These are phyloP conservation scores for Nissolia schottii DNA, from an alignment of 306 rosid species.

Conservation along the genomic window DNA sequence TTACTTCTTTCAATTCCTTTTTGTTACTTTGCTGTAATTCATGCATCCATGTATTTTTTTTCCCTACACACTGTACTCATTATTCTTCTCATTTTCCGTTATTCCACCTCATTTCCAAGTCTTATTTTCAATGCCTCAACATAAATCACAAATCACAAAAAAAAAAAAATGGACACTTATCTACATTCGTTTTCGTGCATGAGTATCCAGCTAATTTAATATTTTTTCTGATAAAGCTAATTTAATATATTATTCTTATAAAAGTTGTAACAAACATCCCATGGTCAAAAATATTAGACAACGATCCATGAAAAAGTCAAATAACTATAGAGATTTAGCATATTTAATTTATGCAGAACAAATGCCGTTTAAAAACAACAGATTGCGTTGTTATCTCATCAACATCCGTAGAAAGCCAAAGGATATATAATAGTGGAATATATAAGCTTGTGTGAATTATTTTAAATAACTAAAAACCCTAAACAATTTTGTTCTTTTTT, in stretches of 20 bases:
- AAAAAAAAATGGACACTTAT: no score
- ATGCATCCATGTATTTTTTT: background rate
- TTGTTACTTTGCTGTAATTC: background rate
- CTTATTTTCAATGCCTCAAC: no score
- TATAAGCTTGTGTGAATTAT: no score
- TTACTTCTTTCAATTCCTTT: background rate
- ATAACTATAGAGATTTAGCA: background rate
- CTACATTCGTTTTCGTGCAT: no score
- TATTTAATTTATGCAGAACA: background rate
- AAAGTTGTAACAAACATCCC: background rate
- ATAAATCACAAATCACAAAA: no score
- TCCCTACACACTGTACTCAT: background rate
- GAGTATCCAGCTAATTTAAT: background rate
- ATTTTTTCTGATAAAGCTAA: background rate
- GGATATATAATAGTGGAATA: no score
- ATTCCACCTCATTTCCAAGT: background rate
- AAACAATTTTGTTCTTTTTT: no score
- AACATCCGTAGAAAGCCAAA: background rate
- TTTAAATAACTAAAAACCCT: no score
- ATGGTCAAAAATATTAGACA: background rate
- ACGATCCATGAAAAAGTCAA: conserved; percentile 3
- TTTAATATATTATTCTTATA: background rate
- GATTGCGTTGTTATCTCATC: background rate
- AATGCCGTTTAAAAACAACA: background rate
- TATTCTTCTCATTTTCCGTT: background rate